Evolutionary conservation across 139 green algal species (phyloP).

Genomic region (Limnomonas spitsbergensis): DNA sequence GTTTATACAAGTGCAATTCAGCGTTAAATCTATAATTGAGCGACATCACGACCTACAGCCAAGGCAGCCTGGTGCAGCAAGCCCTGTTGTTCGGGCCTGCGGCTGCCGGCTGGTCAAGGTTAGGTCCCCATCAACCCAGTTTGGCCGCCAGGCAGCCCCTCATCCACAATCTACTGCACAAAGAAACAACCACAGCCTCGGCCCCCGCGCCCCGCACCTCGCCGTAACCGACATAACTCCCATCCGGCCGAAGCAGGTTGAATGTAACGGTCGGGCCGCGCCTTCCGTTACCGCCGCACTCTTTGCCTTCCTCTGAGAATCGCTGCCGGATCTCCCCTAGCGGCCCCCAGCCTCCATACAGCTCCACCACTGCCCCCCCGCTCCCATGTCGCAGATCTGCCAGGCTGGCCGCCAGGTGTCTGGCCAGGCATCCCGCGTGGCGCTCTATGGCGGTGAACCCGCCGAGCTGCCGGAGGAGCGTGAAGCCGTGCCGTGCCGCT

Average conservation of each 20-base stretch:
- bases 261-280: constrained; percentile 70
- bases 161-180: too few species aligned
- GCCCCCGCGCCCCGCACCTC: too few species aligned
- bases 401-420: neutral
- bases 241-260: constrained; percentile 72
- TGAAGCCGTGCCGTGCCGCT: constrained; percentile 52
- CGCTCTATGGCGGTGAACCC: constrained; percentile 19
- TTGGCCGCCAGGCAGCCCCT: too few species aligned
- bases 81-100: neutral
- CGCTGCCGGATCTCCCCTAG: neutral
- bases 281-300: neutral
- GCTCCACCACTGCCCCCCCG: constrained; percentile 34
- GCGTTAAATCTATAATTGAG: too few species aligned
- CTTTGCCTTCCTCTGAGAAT: too few species aligned
- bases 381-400: constrained; percentile 52
- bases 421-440: constrained; percentile 5
- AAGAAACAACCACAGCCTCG: too few species aligned
- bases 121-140: neutral
- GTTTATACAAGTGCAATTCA: too few species aligned
- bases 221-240: constrained; percentile 69
- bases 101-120: neutral
- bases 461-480: constrained; percentile 39
- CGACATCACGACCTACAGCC: too few species aligned
- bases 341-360: constrained; percentile 53
- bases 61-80: constrained; percentile 4